phyloP scores from a whole-genome alignment of 768 basidiomycete genomes.

The Agrocybe chaxingu region DNA sequence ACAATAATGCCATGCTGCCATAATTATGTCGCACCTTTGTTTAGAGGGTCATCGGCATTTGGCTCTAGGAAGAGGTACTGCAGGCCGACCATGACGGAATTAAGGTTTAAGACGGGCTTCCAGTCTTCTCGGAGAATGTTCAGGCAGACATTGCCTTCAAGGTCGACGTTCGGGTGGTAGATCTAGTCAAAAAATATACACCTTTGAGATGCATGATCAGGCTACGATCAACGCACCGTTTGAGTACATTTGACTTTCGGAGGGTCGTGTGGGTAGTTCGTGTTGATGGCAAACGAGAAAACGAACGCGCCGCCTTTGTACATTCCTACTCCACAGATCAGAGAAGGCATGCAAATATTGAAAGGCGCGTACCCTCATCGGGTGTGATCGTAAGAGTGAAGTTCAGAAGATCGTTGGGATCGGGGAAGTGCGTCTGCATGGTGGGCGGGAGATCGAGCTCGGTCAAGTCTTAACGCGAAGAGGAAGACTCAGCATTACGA shows the following conservation, averaged over 20 bases:
- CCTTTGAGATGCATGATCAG: slow-evolving; percentile 5
- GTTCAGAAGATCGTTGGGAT: slow-evolving; percentile 93
- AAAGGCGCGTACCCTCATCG: slow-evolving; percentile 75
- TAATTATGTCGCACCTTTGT: slow-evolving; percentile 71
- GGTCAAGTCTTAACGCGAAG: slow-evolving; percentile 70
- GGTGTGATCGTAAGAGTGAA: slow-evolving; percentile 94
- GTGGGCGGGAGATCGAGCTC: slow-evolving; percentile 95
- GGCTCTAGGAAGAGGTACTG: slow-evolving; percentile 99
- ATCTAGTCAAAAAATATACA: slow-evolving; percentile 51
- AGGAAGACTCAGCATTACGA: neutral
- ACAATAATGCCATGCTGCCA: neutral
- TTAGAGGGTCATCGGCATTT: slow-evolving; percentile 96
- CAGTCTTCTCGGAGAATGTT: slow-evolving; percentile 99
- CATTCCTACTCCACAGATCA: slow-evolving; percentile 63
- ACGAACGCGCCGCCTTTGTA: slow-evolving; percentile 93
- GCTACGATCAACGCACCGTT: slow-evolving; percentile 52
- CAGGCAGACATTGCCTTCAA: slow-evolving; percentile 97
- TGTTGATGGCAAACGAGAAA: slow-evolving; percentile 95
- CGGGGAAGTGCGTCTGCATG: slow-evolving; percentile 93
- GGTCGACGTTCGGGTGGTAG: slow-evolving; percentile 98
- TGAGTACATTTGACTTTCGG: slow-evolving; percentile 98
- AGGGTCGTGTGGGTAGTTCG: slow-evolving; percentile 98
- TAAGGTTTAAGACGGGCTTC: slow-evolving; percentile 98
- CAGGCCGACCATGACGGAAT: slow-evolving; percentile 96
- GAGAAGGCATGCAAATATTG: neutral